These are phyloP conservation scores for Endothia cerciana DNA, from an alignment of 2,329 filamentous ascomycete species.

Conservation along the genomic window DNA sequence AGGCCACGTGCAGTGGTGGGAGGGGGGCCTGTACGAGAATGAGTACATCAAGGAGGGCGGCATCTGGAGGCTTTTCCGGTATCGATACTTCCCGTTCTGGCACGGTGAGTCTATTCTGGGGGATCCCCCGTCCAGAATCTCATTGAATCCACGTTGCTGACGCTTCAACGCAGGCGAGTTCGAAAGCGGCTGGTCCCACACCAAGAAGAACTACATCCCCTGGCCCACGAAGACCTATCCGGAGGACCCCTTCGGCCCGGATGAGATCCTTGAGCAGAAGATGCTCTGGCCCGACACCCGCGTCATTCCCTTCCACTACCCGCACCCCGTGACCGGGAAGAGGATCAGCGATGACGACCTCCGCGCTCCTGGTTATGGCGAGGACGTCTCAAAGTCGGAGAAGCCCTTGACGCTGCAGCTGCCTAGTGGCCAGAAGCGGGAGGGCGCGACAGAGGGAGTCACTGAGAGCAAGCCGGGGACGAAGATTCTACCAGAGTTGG, in stretches of 20 bases:
- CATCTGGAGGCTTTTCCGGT: constrained; percentile 57
- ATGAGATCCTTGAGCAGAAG: constrained; percentile 56
- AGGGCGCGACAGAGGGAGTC: constrained; percentile 36
- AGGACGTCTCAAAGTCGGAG: constrained; percentile 44
- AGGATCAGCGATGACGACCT: constrained; percentile 50
- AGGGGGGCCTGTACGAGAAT: constrained; percentile 62
- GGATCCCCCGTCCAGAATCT: too few relatives aligned
- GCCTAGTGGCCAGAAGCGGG: constrained; percentile 41
- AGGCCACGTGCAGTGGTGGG: constrained; percentile 60
- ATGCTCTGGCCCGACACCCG: constrained; percentile 62
- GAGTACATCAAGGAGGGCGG: constrained; percentile 61
- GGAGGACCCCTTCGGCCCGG: constrained; percentile 54
- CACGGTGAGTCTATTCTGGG: constrained; percentile 38
- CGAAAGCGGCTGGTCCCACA: constrained; percentile 57
- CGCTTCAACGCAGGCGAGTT: constrained; percentile 42
- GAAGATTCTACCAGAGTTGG: constrained; percentile 43
- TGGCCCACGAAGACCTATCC: constrained; percentile 53
- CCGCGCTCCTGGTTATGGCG: constrained; percentile 50
- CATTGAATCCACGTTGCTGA: neutral
- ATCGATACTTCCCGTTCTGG: constrained; percentile 63
- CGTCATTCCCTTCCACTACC: constrained; percentile 58
- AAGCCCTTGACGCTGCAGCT: constrained; percentile 47
- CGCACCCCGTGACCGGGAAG: constrained; percentile 54
- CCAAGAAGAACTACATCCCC: constrained; percentile 56
- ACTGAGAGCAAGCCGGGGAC: constrained; percentile 37